Evolutionary conservation across 805 yeast genomes (phyloP), one percentile per base, ranked within the genome.

Genomic region (Lachancea mirantina): DNA sequence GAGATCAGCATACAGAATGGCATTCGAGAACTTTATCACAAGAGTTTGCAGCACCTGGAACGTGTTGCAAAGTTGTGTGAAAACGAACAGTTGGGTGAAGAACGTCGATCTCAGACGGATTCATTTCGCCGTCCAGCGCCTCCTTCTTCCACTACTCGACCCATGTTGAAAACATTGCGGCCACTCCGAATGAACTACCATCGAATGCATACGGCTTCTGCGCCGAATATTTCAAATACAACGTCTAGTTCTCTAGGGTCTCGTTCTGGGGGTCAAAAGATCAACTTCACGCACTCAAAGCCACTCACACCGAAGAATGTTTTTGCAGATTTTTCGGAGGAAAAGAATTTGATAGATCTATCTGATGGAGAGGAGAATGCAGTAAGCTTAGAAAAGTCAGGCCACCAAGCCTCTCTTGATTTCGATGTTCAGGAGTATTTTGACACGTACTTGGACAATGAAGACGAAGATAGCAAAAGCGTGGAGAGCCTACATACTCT

Each of bases 1-100:
- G 78, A 72, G 40, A 34, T 59, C 3, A 60, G 65, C 40, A 45
- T 72, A 6, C 43, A 61, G 21, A 68, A 59, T 32, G 62, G 62
- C 9, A 47, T 55, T n/a, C 40, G 70, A 49, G 57, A 64, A 51
- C 30, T 56, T 39, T 46, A 63, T 50, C 41, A 49, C 46, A 41
- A 58, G 48, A 51, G 63, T 35, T 10, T 65, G 20, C 62, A 52
- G 8, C 70, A 70, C 46, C 33, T 67, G 32, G 68, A 62, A 2
- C 48, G 72, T 30, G 51, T 58, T 1, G 47, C 48, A 27, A 35
- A 34, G 7, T 28, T 55, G 8, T 46, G 45, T 22, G 48, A 44
- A 5, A 13, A 14, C 17, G 26, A 15, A 14, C 27, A 23, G 10
- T 5, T 8, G 13, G 25, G 13, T 4, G 38, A 29, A n/a, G 20